Conservation (phyloP, 1,284 basidiomycete species). For the Melampsora occidentalis region DNA sequence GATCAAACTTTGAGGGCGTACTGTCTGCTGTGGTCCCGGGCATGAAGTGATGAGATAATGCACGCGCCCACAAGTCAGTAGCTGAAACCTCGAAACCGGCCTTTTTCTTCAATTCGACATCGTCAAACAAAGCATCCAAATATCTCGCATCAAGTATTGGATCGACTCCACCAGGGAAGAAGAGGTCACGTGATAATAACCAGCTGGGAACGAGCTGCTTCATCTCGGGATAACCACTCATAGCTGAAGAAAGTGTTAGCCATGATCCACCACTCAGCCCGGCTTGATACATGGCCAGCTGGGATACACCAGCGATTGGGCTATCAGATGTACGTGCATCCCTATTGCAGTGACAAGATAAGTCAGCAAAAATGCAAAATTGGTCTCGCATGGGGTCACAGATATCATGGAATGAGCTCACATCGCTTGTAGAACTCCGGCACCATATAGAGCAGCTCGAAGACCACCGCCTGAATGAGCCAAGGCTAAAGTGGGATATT, state of each 20-base stretch:
- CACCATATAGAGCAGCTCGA: constrained; percentile 28
- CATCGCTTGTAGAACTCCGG: constrained; percentile 31
- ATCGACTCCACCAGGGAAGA: constrained; percentile 6
- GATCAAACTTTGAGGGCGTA: not conserved
- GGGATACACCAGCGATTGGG: constrained; percentile 50
- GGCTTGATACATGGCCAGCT: constrained; percentile 51
- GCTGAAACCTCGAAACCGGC: constrained; percentile 28
- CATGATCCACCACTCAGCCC: constrained; percentile 52
- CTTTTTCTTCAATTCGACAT: not conserved
- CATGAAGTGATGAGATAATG: constrained; percentile 24
- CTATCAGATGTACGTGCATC: constrained; percentile 23
- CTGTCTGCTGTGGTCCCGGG: constrained; percentile 7
- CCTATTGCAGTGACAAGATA: not conserved
- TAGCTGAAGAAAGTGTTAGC: constrained; percentile 48
- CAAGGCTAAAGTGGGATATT: constrained; percentile 28
- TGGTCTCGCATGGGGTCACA: not conserved
- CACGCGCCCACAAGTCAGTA: constrained; percentile 21
- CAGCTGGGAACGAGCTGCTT: not conserved
- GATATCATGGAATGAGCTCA: not conserved
- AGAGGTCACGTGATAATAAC: not conserved
- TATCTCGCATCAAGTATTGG: not conserved
- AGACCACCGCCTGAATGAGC: constrained; percentile 32
- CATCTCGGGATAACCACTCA: constrained; percentile 48
- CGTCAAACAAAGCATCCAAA: constrained; percentile 13
- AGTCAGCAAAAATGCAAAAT: not conserved